These are phyloP conservation scores for Aspergillus pseudoglaucus DNA, from an alignment of 2,329 filamentous ascomycete genomes.

Conservation along the genomic window DNA sequence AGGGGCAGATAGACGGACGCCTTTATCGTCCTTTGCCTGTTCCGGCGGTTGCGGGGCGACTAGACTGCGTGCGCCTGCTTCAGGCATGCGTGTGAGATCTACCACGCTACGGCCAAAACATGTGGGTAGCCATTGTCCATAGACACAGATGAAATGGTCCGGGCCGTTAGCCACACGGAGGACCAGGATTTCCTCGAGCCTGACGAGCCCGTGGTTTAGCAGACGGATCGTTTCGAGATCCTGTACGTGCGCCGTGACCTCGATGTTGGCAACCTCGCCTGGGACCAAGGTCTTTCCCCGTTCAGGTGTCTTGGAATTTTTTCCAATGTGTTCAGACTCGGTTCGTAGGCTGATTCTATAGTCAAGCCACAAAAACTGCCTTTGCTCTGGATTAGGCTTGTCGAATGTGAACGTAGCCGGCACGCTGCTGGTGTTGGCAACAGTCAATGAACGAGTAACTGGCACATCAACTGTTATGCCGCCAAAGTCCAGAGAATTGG, in stretches of 20 bases:
- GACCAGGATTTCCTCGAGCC: constrained; percentile 80
- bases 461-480: constrained; percentile 62
- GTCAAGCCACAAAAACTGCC: constrained; percentile 62
- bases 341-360: constrained; percentile 55
- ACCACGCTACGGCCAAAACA: constrained; percentile 81
- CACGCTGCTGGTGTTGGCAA: constrained; percentile 87
- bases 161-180: constrained; percentile 75
- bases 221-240: constrained; percentile 57
- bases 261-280: constrained; percentile 69
- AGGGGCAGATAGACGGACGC: constrained; percentile 66
- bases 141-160: constrained; percentile 84
- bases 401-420: constrained; percentile 74
- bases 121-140: constrained; percentile 70
- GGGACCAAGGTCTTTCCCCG: constrained; percentile 66
- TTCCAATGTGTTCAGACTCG: constrained; percentile 30
- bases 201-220: constrained; percentile 62
- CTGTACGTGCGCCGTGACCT: constrained; percentile 62
- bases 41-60: constrained; percentile 19
- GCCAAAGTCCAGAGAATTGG: constrained; percentile 69
- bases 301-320: constrained; percentile 20
- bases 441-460: constrained; percentile 63
- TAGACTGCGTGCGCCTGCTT: constrained; percentile 68
- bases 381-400: constrained; percentile 50
- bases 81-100: constrained; percentile 77
- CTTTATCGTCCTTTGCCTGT: constrained; percentile 31